Conservation (phyloP, 176 grass and related monocot genomes). For the Guadua angustifolia region DNA sequence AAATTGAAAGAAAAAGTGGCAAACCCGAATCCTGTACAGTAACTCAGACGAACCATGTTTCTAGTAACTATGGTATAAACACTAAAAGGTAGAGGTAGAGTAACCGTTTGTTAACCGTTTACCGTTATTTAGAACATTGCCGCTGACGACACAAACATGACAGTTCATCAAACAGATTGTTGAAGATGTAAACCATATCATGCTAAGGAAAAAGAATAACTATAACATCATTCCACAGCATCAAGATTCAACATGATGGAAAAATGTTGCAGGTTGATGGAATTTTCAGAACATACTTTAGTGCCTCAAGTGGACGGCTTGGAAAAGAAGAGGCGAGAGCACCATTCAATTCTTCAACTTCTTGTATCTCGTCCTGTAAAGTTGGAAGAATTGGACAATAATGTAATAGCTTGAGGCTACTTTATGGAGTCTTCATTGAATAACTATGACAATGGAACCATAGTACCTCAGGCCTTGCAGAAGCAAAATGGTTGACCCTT, state of each 20-base stretch:
- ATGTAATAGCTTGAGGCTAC: slow-evolving; percentile 27
- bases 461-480: slow-evolving; percentile 68
- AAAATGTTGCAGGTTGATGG: slow-evolving; percentile 7
- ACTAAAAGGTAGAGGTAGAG: too few relatives aligned
- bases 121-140: too few relatives aligned
- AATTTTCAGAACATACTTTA: slow-evolving; percentile 66
- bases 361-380: slow-evolving; percentile 71
- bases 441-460: slow-evolving; percentile 34
- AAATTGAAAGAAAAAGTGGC: too few relatives aligned
- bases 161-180: slow-evolving; percentile 32
- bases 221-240: slow-evolving; percentile 15
- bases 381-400: slow-evolving; percentile 18
- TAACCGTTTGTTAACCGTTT: too few relatives aligned
- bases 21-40: too few relatives aligned
- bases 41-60: too few relatives aligned
- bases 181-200: neutral
- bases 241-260: slow-evolving; percentile 15
- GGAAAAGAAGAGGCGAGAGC: slow-evolving; percentile 76
- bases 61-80: too few relatives aligned
- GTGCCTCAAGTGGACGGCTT: slow-evolving; percentile 76
- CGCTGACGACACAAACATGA: neutral
- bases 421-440: slow-evolving; percentile 22
- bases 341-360: slow-evolving; percentile 73
- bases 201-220: neutral
- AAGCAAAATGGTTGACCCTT: slow-evolving; percentile 52